A percentile compares a stretch with the other conserved stretches of the same genome.
Conservation (phyloP, 192 early-diverging fungal genomes). For the Coemansia sp. region DNA sequence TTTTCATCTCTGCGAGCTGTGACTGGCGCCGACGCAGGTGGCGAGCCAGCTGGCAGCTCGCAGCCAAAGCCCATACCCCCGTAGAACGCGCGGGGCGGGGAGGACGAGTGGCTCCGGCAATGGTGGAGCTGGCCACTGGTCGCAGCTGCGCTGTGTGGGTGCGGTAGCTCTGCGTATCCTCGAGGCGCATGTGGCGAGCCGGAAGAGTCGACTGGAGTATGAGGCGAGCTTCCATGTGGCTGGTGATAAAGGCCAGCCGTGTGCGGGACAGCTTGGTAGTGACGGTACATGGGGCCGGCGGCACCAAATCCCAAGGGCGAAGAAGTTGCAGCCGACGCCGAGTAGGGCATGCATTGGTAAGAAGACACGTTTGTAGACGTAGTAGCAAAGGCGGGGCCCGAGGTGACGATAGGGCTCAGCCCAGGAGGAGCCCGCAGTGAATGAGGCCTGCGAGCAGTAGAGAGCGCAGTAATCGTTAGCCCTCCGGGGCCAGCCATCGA, state of each 20-base stretch:
- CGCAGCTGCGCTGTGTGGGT: background rate
- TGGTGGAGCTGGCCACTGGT: constrained; percentile 7
- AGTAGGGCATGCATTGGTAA: constrained; percentile 31
- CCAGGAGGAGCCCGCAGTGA: constrained; percentile 44
- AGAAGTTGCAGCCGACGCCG: constrained; percentile 22
- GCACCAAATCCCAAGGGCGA: background rate
- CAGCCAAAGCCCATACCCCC: background rate
- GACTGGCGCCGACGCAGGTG: background rate
- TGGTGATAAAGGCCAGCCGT: background rate
- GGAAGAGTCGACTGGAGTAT: background rate
- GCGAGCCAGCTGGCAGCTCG: background rate
- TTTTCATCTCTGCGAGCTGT: background rate
- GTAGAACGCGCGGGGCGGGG: constrained; percentile 19
- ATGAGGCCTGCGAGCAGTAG: constrained; percentile 30
- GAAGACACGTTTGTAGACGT: constrained; percentile 16
- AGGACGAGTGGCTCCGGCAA: constrained; percentile 30
- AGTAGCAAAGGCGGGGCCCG: constrained; percentile 36
- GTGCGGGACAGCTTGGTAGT: background rate
- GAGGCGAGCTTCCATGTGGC: background rate
- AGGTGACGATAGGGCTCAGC: constrained; percentile 38
- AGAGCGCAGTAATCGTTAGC: constrained; percentile 6
- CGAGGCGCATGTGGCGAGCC: background rate
- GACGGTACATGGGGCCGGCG: background rate
- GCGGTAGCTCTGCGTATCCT: constrained; percentile 1
- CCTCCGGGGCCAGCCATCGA: constrained; percentile 2